Evolutionary conservation across 768 basidiomycete species (phyloP).

Genomic region (Glaciozyma antarctica): DNA sequence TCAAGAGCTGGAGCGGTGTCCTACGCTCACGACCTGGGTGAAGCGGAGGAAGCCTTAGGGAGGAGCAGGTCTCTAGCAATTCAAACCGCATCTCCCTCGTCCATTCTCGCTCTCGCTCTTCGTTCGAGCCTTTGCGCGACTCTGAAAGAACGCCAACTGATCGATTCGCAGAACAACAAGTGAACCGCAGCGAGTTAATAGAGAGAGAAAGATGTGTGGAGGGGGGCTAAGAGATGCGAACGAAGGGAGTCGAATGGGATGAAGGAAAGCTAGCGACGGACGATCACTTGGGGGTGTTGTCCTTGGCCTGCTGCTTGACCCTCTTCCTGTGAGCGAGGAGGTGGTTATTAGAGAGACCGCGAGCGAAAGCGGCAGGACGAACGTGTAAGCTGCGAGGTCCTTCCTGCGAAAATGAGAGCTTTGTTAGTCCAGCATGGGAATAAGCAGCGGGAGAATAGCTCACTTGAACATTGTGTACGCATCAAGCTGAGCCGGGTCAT

Average conservation of each 20-base stretch:
- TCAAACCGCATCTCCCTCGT: neutral
- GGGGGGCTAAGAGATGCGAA: neutral
- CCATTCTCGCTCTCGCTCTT: neutral
- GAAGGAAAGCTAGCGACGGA: no score
- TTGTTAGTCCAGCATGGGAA: neutral
- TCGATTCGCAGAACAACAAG: neutral
- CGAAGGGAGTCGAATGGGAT: neutral
- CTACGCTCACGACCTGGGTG: conserved; percentile 9
- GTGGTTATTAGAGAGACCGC: conserved; percentile 34
- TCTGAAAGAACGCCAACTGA: no score
- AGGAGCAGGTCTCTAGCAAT: no score
- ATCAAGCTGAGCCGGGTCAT: conserved; percentile 95
- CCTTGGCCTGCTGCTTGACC: conserved; percentile 75
- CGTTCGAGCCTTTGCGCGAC: neutral
- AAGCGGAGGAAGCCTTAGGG: no score
- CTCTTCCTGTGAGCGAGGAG: conserved; percentile 49
- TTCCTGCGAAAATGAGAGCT: conserved; percentile 43
- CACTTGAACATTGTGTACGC: conserved; percentile 97
- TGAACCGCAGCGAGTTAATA: neutral
- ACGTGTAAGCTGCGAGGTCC: conserved; percentile 89
- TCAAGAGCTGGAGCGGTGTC: conserved; percentile 19
- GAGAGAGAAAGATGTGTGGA: neutral
- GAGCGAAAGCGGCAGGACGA: neutral
- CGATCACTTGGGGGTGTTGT: conserved; percentile 69
- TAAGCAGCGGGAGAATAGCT: neutral